Conservation (phyloP, 768 basidiomycete genomes). For the Tricholoma hemisulphureum region DNA sequence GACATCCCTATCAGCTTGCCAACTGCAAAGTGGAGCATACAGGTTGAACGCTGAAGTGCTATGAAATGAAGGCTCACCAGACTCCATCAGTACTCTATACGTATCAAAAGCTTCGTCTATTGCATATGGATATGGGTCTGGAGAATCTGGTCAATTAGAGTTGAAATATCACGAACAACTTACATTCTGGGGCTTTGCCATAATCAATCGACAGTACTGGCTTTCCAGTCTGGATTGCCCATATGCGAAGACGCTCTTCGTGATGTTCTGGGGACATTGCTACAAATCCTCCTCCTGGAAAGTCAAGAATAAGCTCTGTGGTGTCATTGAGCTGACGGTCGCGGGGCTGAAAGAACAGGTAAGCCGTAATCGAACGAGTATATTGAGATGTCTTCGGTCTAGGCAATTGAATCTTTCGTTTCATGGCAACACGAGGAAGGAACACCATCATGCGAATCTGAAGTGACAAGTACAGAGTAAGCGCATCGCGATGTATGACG, state of each 20-base stretch:
- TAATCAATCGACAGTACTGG: conserved; percentile 89
- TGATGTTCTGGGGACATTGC: conserved; percentile 97
- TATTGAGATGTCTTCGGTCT: conserved; percentile 76
- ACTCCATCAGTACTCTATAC: conserved; percentile 78
- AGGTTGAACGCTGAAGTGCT: background rate
- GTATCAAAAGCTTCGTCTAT: conserved; percentile 94
- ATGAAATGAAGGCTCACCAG: conserved; percentile 36
- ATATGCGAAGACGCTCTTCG: conserved; percentile 85
- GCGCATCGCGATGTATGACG: background rate
- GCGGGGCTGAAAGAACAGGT: conserved; percentile 77
- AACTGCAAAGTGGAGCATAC: conserved; percentile 30
- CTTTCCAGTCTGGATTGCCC: conserved; percentile 77
- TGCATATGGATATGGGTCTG: conserved; percentile 96
- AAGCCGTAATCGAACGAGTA: conserved; percentile 77
- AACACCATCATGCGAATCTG: conserved; percentile 65
- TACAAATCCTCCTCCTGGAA: conserved; percentile 96
- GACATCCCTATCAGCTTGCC: conserved; percentile 86
- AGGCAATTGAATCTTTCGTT: conserved; percentile 77
- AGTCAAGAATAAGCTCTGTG: conserved; percentile 85
- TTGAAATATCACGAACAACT: conserved; percentile 20
- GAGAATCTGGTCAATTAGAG: conserved; percentile 5
- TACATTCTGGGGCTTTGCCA: conserved; percentile 96
- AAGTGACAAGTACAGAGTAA: conserved; percentile 4
- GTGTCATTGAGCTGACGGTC: conserved; percentile 59
- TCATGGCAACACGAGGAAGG: conserved; percentile 60